These are phyloP conservation scores for Penicillium paradoxum DNA, from an alignment of 495 filamentous ascomycete genomes.

Conservation along the genomic window DNA sequence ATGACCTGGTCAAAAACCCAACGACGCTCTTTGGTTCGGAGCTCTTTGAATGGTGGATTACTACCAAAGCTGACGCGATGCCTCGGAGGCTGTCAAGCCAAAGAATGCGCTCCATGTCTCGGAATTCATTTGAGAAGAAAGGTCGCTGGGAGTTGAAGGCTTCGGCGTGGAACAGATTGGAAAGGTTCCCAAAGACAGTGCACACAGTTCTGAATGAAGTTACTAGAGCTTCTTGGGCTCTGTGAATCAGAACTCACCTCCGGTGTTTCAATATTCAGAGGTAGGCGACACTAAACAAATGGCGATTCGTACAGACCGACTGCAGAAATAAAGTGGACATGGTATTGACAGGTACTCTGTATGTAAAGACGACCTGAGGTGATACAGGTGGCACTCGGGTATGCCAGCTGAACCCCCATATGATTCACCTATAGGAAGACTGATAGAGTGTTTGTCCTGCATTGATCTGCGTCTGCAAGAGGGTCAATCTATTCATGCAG, in stretches of 20 bases:
- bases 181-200: not conserved
- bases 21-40: slow-evolving; percentile 5
- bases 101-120: slow-evolving; percentile 18
- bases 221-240: no score
- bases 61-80: slow-evolving; percentile 19
- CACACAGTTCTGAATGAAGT: no score
- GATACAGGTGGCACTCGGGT: not conserved
- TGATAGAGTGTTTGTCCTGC: not conserved
- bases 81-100: slow-evolving; percentile 29
- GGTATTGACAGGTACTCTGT: no score
- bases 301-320: not conserved
- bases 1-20: slow-evolving; percentile 8
- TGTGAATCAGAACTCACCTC: no score
- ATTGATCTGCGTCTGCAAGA: not conserved
- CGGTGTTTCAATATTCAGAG: no score
- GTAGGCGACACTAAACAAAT: no score
- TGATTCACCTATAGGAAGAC: not conserved
- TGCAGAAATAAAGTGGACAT: not conserved
- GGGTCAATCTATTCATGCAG: not conserved
- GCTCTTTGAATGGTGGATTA: slow-evolving; percentile 17
- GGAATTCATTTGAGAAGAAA: not conserved
- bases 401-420: not conserved
- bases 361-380: not conserved
- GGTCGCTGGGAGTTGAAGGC: not conserved
- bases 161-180: not conserved